Conservation (phyloP, 139 green algal genomes). For the Edaphochlamys debaryana region DNA sequence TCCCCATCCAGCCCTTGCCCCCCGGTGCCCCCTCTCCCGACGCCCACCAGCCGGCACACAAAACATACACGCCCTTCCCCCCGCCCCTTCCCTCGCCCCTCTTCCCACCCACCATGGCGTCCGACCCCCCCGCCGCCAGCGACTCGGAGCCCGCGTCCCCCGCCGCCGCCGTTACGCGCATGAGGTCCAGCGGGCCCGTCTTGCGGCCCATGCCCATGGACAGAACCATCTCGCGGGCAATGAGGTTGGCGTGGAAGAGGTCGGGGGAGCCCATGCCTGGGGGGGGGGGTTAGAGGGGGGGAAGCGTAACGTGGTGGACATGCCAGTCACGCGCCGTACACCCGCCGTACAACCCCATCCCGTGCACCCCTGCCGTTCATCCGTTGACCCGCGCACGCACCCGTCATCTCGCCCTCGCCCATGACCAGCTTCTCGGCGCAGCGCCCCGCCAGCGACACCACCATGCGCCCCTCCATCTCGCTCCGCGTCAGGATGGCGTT, state of each 20-base stretch:
- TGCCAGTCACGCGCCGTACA: too few species aligned
- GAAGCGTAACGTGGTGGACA: too few species aligned
- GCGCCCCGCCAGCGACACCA: constrained; percentile 80
- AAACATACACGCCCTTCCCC: too few species aligned
- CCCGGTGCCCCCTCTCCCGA: too few species aligned
- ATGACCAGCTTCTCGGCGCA: constrained; percentile 84
- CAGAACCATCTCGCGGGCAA: constrained; percentile 91
- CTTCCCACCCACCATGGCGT: too few species aligned
- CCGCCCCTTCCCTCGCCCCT: too few species aligned
- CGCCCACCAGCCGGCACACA: too few species aligned
- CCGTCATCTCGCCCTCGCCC: constrained; percentile 80
- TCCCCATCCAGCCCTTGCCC: too few species aligned
- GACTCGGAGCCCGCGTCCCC: background rate
- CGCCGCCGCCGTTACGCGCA: constrained; percentile 50
- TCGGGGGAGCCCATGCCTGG: constrained; percentile 61
- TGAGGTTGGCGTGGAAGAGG: constrained; percentile 77
- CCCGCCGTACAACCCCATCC: too few species aligned
- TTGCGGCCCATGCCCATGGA: constrained; percentile 78
- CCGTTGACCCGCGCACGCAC: background rate
- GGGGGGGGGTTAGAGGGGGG: background rate
- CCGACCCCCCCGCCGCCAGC: constrained; percentile 3
- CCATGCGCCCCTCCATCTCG: constrained; percentile 84
- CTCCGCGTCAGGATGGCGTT: constrained; percentile 73
- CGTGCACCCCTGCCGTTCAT: background rate
- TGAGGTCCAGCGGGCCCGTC: constrained; percentile 79